A percentile compares a stretch with the other conserved stretches of the same genome.
These are phyloP conservation scores for Arthrobotrys conoides DNA, from an alignment of 2,329 filamentous ascomycete genomes.

Conservation along the genomic window DNA sequence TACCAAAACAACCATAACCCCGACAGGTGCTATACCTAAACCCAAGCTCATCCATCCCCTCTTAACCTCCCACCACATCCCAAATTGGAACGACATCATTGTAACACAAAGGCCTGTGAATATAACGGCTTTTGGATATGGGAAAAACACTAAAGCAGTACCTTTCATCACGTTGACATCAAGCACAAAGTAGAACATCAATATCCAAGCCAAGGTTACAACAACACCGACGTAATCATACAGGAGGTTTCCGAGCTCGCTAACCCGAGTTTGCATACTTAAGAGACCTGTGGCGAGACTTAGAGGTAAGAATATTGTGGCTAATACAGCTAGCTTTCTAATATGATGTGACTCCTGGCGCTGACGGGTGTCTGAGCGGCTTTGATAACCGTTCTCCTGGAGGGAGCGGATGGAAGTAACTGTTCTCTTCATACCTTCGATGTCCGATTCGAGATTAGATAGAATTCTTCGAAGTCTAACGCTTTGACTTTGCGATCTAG, in stretches of 20 bases:
- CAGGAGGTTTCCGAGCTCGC: slow-evolving; percentile 10
- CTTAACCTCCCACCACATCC: slow-evolving; percentile 13
- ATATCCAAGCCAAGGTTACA: neutral
- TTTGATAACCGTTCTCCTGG: slow-evolving; percentile 1
- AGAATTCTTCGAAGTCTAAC: neutral
- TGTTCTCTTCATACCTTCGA: neutral
- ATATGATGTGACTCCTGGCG: slow-evolving; percentile 5
- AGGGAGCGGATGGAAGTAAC: neutral
- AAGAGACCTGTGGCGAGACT: neutral
- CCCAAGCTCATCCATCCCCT: slow-evolving; percentile 11
- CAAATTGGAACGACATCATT: slow-evolving; percentile 3
- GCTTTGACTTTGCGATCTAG: neutral
- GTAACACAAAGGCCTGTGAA: neutral
- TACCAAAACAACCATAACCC: neutral
- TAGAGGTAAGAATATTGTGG: neutral
- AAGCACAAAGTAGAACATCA: slow-evolving; percentile 5
- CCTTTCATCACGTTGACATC: neutral
- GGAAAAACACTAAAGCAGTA: slow-evolving; percentile 2
- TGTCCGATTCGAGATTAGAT: slow-evolving; percentile 2
- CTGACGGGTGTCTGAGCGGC: slow-evolving; percentile 1
- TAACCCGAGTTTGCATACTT: slow-evolving; percentile 11
- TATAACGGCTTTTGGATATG: neutral
- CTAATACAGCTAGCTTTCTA: slow-evolving; percentile 2
- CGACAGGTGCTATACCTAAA: neutral
- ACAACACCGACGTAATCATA: slow-evolving; percentile 6